Conservation (phyloP, 257 asterid genomes). For the Scutellaria barbata region DNA sequence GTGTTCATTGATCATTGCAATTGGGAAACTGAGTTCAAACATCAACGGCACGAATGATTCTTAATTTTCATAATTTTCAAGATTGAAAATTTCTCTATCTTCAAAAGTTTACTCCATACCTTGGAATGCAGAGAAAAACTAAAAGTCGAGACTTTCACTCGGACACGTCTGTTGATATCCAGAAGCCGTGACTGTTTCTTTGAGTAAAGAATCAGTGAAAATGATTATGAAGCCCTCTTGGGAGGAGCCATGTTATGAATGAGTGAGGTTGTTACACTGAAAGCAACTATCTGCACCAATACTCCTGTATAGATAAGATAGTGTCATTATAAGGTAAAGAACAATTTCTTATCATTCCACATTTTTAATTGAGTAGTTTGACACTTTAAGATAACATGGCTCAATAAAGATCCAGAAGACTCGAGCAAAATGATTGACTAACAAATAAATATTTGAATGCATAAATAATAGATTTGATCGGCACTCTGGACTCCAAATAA, state of each 20-base stretch:
- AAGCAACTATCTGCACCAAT: slow-evolving; percentile 47
- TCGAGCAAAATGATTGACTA: neutral
- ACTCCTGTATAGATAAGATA: slow-evolving; percentile 52
- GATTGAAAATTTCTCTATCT: neutral
- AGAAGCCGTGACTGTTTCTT: neutral
- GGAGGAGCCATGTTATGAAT: slow-evolving; percentile 87
- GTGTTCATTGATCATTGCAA: too few species aligned
- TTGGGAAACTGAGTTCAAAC: too few species aligned
- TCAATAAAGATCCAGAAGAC: neutral
- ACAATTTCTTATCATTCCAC: neutral
- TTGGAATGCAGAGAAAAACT: neutral
- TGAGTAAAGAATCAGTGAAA: neutral
- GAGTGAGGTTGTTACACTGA: slow-evolving; percentile 54
- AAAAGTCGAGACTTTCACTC: neutral
- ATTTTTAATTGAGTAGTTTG: neutral
- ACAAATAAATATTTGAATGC: neutral
- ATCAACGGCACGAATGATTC: too few species aligned
- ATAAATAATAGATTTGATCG: neutral
- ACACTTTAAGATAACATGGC: neutral
- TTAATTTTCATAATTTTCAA: too few species aligned
- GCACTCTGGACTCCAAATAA: neutral
- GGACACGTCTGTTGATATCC: neutral
- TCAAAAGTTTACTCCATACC: neutral
- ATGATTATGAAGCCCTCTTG: slow-evolving; percentile 63
- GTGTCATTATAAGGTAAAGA: neutral